Percentiles rank a stretch among this genome's conserved stretches.
phyloP scores from a whole-genome alignment of 805 yeast genomes.

The Wickerhamomyces chaumierensis region DNA sequence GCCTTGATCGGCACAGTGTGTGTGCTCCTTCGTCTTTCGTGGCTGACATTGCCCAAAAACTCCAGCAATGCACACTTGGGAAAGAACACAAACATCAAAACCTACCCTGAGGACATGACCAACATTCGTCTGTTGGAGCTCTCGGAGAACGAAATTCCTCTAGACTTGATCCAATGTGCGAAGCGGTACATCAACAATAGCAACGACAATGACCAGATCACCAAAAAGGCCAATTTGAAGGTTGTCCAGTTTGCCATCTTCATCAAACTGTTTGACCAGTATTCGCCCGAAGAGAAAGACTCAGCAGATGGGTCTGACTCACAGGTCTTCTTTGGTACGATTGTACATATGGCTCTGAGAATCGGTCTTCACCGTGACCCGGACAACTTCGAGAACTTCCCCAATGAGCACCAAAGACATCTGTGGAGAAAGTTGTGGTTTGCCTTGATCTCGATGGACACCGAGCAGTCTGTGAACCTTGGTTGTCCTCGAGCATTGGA shows the following conservation, averaged over 20 bases:
- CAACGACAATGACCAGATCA: constrained; percentile 14
- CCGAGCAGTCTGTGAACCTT: constrained; percentile 28
- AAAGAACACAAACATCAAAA: constrained; percentile 7
- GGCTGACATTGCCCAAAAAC: constrained; percentile 41
- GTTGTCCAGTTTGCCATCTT: constrained; percentile 50
- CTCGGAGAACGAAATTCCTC: constrained; percentile 29
- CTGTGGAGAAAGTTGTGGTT: constrained; percentile 52
- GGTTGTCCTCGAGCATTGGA: constrained; percentile 30
- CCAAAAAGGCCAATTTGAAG: constrained; percentile 33
- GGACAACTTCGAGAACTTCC: constrained; percentile 33
- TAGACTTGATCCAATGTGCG: constrained; percentile 32
- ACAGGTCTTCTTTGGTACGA: constrained; percentile 41
- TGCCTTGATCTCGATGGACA: constrained; percentile 30
- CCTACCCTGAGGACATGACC: constrained; percentile 12
- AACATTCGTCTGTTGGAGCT: constrained; percentile 19
- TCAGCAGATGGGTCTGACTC: constrained; percentile 49
- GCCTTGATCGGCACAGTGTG: constrained; percentile 40
- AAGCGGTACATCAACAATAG: constrained; percentile 27
- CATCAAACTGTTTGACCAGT: constrained; percentile 41
- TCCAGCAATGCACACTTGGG: constrained; percentile 13
- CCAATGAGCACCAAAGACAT: constrained; percentile 29
- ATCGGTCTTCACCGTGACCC: constrained; percentile 67
- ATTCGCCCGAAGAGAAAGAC: constrained; percentile 51
- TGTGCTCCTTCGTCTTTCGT: constrained; percentile 40
- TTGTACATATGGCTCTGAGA: constrained; percentile 56